These are phyloP conservation scores for Bretziella fagacearum DNA, from an alignment of 2,329 filamentous ascomycete genomes.

Conservation along the genomic window DNA sequence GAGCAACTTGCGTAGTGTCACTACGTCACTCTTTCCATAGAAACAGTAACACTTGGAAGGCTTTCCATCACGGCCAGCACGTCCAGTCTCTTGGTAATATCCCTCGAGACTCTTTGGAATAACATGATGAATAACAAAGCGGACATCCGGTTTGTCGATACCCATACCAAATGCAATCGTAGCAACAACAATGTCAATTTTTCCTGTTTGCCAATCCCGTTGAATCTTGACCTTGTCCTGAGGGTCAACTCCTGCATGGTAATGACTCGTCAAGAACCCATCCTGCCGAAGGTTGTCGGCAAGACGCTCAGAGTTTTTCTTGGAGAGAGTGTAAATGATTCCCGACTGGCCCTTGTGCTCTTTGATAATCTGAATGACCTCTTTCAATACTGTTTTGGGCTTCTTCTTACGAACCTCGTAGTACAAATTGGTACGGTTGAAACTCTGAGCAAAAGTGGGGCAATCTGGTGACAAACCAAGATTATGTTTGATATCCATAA, in stretches of 20 bases:
- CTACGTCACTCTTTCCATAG: constrained; percentile 66
- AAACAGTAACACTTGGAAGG: constrained; percentile 79
- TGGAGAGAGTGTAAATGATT: constrained; percentile 84
- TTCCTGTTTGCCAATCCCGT: constrained; percentile 63
- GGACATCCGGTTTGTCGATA: constrained; percentile 95
- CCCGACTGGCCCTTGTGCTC: constrained; percentile 51
- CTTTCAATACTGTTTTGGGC: constrained; percentile 31
- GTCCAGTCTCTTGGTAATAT: constrained; percentile 95
- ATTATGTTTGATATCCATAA: constrained; percentile 79
- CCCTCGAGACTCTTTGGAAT: constrained; percentile 92
- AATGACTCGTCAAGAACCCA: constrained; percentile 61
- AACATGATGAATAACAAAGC: constrained; percentile 87
- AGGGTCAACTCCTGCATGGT: constrained; percentile 63
- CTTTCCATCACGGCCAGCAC: constrained; percentile 80
- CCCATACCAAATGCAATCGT: constrained; percentile 99
- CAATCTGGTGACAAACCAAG: constrained; percentile 59
- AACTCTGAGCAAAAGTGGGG: constrained; percentile 74
- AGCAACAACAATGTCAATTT: constrained; percentile 78
- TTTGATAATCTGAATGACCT: constrained; percentile 51
- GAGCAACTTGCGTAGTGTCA: constrained; percentile 63
- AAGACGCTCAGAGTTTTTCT: constrained; percentile 65
- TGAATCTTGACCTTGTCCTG: constrained; percentile 56
- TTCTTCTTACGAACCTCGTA: constrained; percentile 69
- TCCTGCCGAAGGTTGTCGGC: constrained; percentile 49
- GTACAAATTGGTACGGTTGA: constrained; percentile 87